These are phyloP conservation scores for Abortiporus biennis DNA, from an alignment of 1,284 basidiomycete species.

Conservation along the genomic window DNA sequence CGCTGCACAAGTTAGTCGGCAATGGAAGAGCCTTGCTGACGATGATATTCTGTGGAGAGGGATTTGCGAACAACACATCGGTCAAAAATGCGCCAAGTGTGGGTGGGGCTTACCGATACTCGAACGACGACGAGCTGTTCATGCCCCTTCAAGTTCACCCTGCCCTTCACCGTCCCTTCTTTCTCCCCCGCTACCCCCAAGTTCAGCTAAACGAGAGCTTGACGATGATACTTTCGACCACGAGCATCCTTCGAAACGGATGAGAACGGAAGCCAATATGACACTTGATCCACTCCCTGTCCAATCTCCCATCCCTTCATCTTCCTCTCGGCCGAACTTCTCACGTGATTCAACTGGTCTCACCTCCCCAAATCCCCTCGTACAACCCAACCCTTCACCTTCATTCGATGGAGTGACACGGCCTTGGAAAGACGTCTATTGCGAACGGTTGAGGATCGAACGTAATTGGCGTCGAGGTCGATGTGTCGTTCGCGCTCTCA, in stretches of 20 bases:
- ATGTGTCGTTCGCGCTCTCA: conserved; percentile 78
- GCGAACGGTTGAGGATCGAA: conserved; percentile 92
- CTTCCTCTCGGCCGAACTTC: conserved; percentile 9
- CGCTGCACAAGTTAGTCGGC: conserved; percentile 88
- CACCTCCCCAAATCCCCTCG: conserved; percentile 10
- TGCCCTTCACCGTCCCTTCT: conserved; percentile 24
- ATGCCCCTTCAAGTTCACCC: conserved; percentile 25
- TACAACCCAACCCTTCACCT: conserved; percentile 17
- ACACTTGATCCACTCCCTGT: conserved; percentile 4
- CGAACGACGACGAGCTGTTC: conserved; percentile 59
- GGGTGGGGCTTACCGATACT: conserved; percentile 96
- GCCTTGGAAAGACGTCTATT: conserved; percentile 99
- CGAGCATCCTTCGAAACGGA: conserved; percentile 40
- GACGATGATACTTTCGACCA: conserved; percentile 24
- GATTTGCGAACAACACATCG: conserved; percentile 99
- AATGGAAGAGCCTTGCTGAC: conserved; percentile 89
- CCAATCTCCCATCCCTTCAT: conserved; percentile 7
- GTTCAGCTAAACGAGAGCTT: conserved; percentile 18
- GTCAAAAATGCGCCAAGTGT: conserved; percentile 94
- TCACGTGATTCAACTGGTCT: conserved; percentile 2
- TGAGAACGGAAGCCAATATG: conserved; percentile 26
- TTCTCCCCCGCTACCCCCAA: conserved; percentile 14
- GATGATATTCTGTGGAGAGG: conserved; percentile 95
- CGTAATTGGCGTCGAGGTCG: conserved; percentile 96
- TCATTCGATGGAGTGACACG: conserved; percentile 45